Conservation (phyloP, 2,329 filamentous ascomycete species). For the Botrytis paeoniae region DNA sequence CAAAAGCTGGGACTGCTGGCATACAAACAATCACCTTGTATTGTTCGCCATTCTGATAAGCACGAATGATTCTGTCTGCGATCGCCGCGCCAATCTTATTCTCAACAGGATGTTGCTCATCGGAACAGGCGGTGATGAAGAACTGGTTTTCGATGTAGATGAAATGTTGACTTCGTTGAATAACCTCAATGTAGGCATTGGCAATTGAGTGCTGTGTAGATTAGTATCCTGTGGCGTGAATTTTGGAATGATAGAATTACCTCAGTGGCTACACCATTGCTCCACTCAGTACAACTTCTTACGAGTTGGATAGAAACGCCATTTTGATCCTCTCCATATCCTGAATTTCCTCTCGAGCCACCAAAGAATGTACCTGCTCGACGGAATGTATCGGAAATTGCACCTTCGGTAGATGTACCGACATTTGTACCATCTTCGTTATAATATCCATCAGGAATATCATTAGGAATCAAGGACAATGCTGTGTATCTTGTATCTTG, state of each 20-base stretch:
- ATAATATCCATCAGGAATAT: constrained; percentile 33
- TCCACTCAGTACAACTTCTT: constrained; percentile 53
- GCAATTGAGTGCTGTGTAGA: constrained; percentile 66
- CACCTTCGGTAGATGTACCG: constrained; percentile 4
- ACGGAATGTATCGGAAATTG: constrained; percentile 16
- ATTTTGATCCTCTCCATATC: constrained; percentile 50
- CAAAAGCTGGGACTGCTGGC: constrained; percentile 77
- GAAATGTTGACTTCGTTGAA: constrained; percentile 66
- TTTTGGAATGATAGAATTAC: constrained; percentile 33
- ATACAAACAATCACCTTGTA: constrained; percentile 78
- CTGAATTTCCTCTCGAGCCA: background rate
- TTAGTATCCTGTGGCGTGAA: constrained; percentile 9
- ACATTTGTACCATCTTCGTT: constrained; percentile 28
- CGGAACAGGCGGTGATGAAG: constrained; percentile 78
- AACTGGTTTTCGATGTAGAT: constrained; percentile 83
- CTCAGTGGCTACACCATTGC: constrained; percentile 56
- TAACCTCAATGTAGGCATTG: constrained; percentile 76
- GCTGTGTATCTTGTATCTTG: constrained; percentile 46
- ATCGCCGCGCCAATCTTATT: constrained; percentile 79
- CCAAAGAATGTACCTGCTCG: constrained; percentile 12
- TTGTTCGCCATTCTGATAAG: constrained; percentile 59
- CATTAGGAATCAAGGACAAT: constrained; percentile 24
- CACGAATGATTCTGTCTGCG: constrained; percentile 72
- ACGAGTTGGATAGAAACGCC: constrained; percentile 40
- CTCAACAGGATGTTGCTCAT: constrained; percentile 67